Base-by-base conservation (phyloP, 352 stramenopile species). In the Globisporangium lucens region DNA sequence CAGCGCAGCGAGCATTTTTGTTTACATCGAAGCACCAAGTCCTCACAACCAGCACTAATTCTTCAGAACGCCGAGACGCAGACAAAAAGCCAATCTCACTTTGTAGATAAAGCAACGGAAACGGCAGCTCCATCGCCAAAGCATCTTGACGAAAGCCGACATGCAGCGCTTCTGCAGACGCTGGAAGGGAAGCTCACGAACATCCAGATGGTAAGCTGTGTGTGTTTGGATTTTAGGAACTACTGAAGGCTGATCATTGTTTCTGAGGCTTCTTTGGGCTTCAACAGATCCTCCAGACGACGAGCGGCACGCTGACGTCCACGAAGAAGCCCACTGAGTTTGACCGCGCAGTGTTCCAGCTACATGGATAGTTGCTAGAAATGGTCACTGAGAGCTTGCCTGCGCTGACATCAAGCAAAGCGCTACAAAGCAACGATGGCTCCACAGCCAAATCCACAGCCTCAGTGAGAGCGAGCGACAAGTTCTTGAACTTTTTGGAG, bases 401-500 rank as follows among this genome's bases (percentile, higher is more conserved):
- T 4, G 12, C 43, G 13, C 10, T 73, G 4, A 8, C 41, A 1
- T 35, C 3, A 57, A 53, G 2, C 22, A 43, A 24, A 12, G 2
- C 30, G 12, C 17, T 24, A 27, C 29, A 30, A 30, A 30, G 29
- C 29, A 30, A 30, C 47, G 1, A 17, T 46, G 53, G 2, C 3
- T 3, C 51, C 22, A 27, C 55, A 38, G 35, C 12, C 17, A 43
- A 22, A 0, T 2, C 4, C 20, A 29, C 27, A 12, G 1, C 33
- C 17, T 4, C 46, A 12, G n/a, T 51, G 17, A 30, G 27, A 17
- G 33, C 38, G 15, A 79, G 71, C 46, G 66, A 73, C 2, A 73
- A 82, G 41, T 80, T 82, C 63, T 65, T 85, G 13, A 64, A 79
- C 61, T 85, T 85, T 13, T 62, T 85, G 1, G 75, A 85, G 71